A percentile compares a stretch with the other conserved stretches of the same genome.
These are phyloP conservation scores for Panus rudis DNA, from an alignment of 768 basidiomycete genomes.

Conservation along the genomic window DNA sequence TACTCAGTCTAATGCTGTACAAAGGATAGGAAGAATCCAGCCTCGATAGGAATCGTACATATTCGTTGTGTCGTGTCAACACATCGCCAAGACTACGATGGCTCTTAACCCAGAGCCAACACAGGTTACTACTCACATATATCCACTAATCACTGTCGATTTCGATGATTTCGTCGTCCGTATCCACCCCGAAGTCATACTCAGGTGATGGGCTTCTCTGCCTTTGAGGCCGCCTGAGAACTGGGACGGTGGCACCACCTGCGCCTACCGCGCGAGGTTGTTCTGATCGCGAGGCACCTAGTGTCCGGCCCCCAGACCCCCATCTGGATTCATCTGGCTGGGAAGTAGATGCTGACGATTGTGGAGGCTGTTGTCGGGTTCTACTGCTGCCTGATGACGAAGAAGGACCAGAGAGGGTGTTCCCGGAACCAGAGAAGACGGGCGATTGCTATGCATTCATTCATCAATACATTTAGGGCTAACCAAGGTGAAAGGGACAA, in stretches of 20 bases:
- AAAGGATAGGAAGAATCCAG: too few species aligned
- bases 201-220: conserved; percentile 59
- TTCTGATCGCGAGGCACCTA: conserved; percentile 37
- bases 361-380: too few species aligned
- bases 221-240: conserved; percentile 30
- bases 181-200: conserved; percentile 74
- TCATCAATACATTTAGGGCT: neutral
- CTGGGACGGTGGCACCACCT: conserved; percentile 48
- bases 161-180: conserved; percentile 71
- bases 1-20: too few species aligned
- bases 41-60: too few species aligned
- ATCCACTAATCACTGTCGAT: conserved; percentile 81
- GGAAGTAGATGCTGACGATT: conserved; percentile 13
- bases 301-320: conserved; percentile 38
- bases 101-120: too few species aligned
- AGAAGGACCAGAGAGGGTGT: conserved; percentile 52
- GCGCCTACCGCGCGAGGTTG: conserved; percentile 42
- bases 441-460: conserved; percentile 29
- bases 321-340: conserved; percentile 15
- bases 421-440: conserved; percentile 62
- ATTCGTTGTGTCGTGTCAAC: too few species aligned
- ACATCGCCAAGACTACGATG: too few species aligned
- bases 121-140: too few species aligned
- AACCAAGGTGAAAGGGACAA: neutral
- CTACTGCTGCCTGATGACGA: conserved; percentile 37